Evolutionary conservation across 1,284 basidiomycete species (phyloP), one percentile per base, ranked within the genome.

Genomic region (Pyrrhoderma lamaoense): DNA sequence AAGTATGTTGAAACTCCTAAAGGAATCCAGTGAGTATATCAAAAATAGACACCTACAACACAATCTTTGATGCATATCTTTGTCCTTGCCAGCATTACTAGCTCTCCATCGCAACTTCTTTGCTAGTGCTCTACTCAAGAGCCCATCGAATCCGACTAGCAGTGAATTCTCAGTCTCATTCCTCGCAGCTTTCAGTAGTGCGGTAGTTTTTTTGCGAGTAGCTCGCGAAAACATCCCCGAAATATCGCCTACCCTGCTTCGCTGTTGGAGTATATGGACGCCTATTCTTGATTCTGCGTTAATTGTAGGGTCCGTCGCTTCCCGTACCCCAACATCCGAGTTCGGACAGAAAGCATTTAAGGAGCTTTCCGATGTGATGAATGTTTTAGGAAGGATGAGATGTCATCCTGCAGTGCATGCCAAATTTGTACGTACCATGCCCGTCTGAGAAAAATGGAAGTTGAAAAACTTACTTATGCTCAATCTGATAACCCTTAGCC

Each of bases 291-390:
- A 47, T 34, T 42, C 51, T 11, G 39, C 39, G 9, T 43, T 60
- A 37, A 54, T 60, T 11, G 37, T 57, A 11, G 58, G 58, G 3
- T 60, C 58, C 2, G 54, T 60, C 3, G 58, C 56, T 9, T 52
- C 57, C 8, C 42, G 54, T 22, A 52, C 53, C 7, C 54, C 51
- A 9, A 19, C 47, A 8, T 56, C 47, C 22, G 45, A 42, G 19
- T 42, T 58, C 35, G 57, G 56, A 9, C 46, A 55, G 1, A 40
- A 56, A 19, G 58, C 59, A 2, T 56, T 54, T 42, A 47, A 44
- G 3, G 58, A 59, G 46, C 51, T 61, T 8, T 54, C 58, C 34
- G 51, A 54, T 3, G 56, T 58, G 3, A 53, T 58, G 36, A 50
- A 53, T n/a, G 42, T 60, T 22, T 59, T 49, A 51, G 56, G 27